Evolutionary conservation across 208 protist species (phyloP), one percentile per base, ranked within the genome.

Genomic region (Hexamita inflata): DNA sequence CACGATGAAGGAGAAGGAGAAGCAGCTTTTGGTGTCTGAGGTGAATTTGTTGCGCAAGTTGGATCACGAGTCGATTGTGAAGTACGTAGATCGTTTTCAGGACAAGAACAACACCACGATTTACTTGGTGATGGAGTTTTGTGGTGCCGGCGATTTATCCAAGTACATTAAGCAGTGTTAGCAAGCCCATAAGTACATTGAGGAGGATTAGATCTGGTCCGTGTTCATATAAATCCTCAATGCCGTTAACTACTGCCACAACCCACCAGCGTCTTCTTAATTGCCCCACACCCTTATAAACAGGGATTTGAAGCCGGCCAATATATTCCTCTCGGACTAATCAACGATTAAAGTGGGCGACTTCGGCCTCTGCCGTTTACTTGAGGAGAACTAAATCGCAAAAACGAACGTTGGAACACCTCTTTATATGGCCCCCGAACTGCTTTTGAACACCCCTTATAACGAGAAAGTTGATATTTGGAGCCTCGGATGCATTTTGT

Each of bases 381-480:
- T 75, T 9, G 68, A 39, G 7, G 26, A 75, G 15, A 13, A 57
- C 11, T 59, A 11, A 15, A 58, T 75, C 28, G 68, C 68, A 9
- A 75, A 75, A 34, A 75, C 68, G 11, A 75, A 75, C 53, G 68
- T 75, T 11, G 68, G 68, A 24, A 75, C 68, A 7, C 68, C 68
- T 30, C 68, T 75, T 77, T 95, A 94, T 78, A 88, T 95, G 2
- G 92, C 89, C 0, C 92, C 92, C 0, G 92, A 95, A 79, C 90
- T 94, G 82, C 81, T 92, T 13, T 86, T 88, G 7, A 82, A 89
- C 84, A 90, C 89, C 78, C 70, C 79, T 49, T 92, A 89, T 86
- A 92, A 88, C 79, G 91, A 87, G 77, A 91, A 88, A 79, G 88
- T 85, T 76, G 92, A 95, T 79, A 77, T 94, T 41, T 95, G 91